Conservation (phyloP, 257 asterid genomes). For the Echium plantagineum region DNA sequence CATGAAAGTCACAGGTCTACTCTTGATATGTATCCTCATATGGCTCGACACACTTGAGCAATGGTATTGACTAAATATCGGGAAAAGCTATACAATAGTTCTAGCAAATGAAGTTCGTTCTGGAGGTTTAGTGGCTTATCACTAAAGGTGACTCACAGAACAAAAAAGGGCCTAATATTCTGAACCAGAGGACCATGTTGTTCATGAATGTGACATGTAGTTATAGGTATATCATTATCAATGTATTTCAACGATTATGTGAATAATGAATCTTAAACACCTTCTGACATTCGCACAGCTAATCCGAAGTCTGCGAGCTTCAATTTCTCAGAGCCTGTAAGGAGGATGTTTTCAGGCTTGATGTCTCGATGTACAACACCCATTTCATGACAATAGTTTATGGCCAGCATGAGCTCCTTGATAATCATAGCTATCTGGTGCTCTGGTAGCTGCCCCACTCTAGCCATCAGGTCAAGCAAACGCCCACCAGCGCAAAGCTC, state of each 20-base stretch:
- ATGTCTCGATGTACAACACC: slow-evolving; percentile 87
- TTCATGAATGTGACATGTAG: neutral
- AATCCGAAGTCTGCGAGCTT: slow-evolving; percentile 87
- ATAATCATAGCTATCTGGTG: slow-evolving; percentile 60
- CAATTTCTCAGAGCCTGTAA: slow-evolving; percentile 55
- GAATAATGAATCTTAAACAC: slow-evolving; percentile 22
- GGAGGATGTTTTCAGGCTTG: slow-evolving; percentile 86
- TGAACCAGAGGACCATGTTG: too few species aligned
- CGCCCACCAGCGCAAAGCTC: slow-evolving; percentile 84
- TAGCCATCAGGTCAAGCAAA: slow-evolving; percentile 78
- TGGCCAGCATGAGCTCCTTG: slow-evolving; percentile 70
- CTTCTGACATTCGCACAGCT: slow-evolving; percentile 71
- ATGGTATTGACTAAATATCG: too few species aligned
- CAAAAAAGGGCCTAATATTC: too few species aligned
- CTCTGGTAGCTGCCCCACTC: slow-evolving; percentile 49
- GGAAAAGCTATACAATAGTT: too few species aligned
- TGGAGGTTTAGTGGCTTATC: too few species aligned
- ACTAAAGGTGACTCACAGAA: too few species aligned
- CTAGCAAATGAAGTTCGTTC: too few species aligned
- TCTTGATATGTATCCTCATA: too few species aligned
- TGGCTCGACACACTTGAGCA: too few species aligned
- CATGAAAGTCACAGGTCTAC: too few species aligned
- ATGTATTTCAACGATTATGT: neutral
- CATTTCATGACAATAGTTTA: slow-evolving; percentile 87
- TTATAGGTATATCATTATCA: neutral